Evolutionary conservation across 1,139 yeast species (phyloP), one percentile per base, ranked within the genome.

Genomic region (Ogataea hybrid): DNA sequence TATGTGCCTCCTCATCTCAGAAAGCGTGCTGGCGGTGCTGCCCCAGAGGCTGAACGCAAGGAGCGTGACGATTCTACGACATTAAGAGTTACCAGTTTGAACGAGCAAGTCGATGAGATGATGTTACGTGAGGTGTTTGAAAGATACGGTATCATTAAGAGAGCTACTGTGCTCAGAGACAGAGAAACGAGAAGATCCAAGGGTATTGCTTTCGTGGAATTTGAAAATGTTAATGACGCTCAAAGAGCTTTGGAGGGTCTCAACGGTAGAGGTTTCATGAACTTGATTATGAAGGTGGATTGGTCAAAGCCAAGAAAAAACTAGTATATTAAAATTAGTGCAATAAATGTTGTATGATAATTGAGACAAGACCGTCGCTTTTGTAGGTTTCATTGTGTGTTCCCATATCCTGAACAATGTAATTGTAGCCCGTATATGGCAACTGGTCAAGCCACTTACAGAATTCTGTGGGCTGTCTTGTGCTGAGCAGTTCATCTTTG

Each of bases 191-290:
- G 96, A 51, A 84, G 84, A 65, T 86, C 96, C 44, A 84, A 92
- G 71, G 99, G 99, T 56, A 82, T 90, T 67, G 98, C 98, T n/a
- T 92, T 88, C 65, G 95, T 90, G 52, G 84, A 94, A 44, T 90
- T 86, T 68, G 77, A 75, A 38, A 72, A 82, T 48, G 83, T 79
- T 59, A 65, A 67, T 44, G 71, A 71, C 56, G 98, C 97, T 36
- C 84, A 85, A 67, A 68, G 65, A 53, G 97, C 97, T 37, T 73
- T 84, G 69, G 81, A 84, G 51, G 72, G 71, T 53, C 77, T 89
- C 67, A 78, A 92, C 64, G 97, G 97, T 59, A 84, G 80, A 72
- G 96, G 97, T 74, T 84, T 86, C 76, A 88, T 85, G 75, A 85
- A 85, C 60, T 76, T 92, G 77, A 89, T 92, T 64, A 75, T 92